These are phyloP conservation scores for Eutrema salsugineum DNA, from an alignment of 441 rosid genomes.

Conservation along the genomic window DNA sequence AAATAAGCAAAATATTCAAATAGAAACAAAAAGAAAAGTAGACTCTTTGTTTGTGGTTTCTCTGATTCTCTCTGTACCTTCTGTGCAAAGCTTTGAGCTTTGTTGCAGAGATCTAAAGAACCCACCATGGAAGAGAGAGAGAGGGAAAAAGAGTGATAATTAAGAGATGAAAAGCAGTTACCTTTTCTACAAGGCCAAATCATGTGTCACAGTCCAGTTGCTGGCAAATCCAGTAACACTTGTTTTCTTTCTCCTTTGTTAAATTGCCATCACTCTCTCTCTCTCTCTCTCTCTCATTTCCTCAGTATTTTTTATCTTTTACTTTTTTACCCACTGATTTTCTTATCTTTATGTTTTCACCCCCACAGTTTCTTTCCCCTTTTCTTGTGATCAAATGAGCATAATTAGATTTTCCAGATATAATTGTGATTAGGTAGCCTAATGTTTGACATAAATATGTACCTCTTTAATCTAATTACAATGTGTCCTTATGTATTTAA, in stretches of 20 bases:
- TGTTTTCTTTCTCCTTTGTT: conserved; percentile 28
- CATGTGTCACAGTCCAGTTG: conserved; percentile 51
- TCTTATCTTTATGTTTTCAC: conserved; percentile 10
- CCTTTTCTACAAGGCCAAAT: conserved; percentile 41
- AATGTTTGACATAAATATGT: background rate
- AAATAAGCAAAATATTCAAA: conserved; percentile 23
- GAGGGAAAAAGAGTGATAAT: conserved; percentile 35
- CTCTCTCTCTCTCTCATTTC: background rate
- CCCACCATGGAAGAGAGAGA: conserved; percentile 33
- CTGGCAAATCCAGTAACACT: conserved; percentile 38
- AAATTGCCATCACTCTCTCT: conserved; percentile 8
- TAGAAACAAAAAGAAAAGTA: conserved; percentile 17
- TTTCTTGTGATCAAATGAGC: background rate
- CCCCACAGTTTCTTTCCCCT: background rate
- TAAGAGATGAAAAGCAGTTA: conserved; percentile 35
- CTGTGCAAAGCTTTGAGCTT: conserved; percentile 41
- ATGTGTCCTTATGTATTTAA: conserved; percentile 21
- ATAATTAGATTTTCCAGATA: background rate
- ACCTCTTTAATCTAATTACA: background rate
- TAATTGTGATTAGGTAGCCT: conserved; percentile 13
- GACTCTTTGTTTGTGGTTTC: conserved; percentile 34
- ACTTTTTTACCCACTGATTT: conserved; percentile 7
- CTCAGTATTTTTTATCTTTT: background rate
- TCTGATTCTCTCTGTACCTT: conserved; percentile 36
- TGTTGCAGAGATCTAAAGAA: conserved; percentile 34